These are phyloP conservation scores for Penicillium sp. DNA, from an alignment of 2,329 filamentous ascomycete genomes.

Conservation along the genomic window DNA sequence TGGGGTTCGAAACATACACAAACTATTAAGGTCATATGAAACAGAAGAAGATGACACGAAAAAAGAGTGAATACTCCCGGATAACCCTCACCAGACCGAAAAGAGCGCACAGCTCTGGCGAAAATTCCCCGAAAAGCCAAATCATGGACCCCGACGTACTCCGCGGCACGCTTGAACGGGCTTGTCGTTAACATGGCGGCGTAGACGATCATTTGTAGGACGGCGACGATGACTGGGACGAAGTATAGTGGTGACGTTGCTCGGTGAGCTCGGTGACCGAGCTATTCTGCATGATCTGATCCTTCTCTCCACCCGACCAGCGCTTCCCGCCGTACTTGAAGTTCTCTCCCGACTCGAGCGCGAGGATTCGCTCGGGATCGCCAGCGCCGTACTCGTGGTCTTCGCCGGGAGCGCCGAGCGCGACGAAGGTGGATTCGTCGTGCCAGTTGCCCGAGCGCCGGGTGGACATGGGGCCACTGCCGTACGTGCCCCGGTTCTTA, in stretches of 20 bases:
- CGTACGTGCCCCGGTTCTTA: slow-evolving; percentile 15
- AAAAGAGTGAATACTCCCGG: neutral
- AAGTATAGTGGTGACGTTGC: slow-evolving; percentile 5
- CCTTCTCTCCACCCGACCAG: slow-evolving; percentile 18
- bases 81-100: slow-evolving; percentile 1
- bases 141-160: neutral
- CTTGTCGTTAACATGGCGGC: no score
- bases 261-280: slow-evolving; percentile 10
- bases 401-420: slow-evolving; percentile 28
- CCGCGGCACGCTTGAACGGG: no score
- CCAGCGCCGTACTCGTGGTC: slow-evolving; percentile 29
- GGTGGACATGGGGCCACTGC: slow-evolving; percentile 10
- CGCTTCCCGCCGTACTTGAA: slow-evolving; percentile 12
- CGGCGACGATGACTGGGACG: slow-evolving; percentile 8
- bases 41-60: neutral
- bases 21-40: slow-evolving; percentile 6
- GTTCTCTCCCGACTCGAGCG: slow-evolving; percentile 16
- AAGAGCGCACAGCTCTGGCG: neutral
- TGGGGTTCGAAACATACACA: neutral
- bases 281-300: slow-evolving; percentile 3
- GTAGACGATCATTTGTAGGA: no score
- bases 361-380: slow-evolving; percentile 25
- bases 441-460: slow-evolving; percentile 29
- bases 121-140: neutral
- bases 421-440: slow-evolving; percentile 28